Evolutionary conservation across 169 alveolate species (phyloP), one percentile per base, ranked within the genome.

Genomic region (Plasmodium billcollinsi): DNA sequence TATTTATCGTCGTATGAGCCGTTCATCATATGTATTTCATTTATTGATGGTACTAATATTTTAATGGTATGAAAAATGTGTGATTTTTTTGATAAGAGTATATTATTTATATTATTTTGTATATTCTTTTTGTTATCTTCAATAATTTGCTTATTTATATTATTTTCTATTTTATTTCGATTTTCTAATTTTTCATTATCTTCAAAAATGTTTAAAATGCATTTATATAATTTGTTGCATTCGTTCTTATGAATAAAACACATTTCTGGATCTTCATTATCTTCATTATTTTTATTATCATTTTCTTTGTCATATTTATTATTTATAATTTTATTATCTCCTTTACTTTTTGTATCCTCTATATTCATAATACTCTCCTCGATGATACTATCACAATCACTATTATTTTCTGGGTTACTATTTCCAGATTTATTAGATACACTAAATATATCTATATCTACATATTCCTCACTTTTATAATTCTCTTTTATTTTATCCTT

Each of bases 1-100:
- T 33, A 33, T n/a, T 26, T 12, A 29, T 66, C 11, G 4, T 29
- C 21, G 2, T 20, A 49, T 8, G 29, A 39, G n/a, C 8, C 11
- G 24, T 66, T 66, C 52, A 33, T 0, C 15, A 0, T 12, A 39
- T 29, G 1, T 39, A 0, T 8, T 66, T 66, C 74, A 18, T 9
- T 12, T 29, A 18, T 29, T 39, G 14, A 29, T 6, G 89, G 89
- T 11, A 58, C 18, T 78, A 78, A 78, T 78, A 78, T 78, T 78
- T 78, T 65, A 70, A 78, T n/a, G 59, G 72, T 78, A 21, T 78
- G 89, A 61, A 65, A 66, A 20, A 78, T 78, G n/a, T 78, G 78
- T 15, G 76, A 24, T 24, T 39, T 78, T 59, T 78, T 78, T 43
- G 89, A 50, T 6, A 78, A n/a, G 8, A 47, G 6, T 15, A 78